Evolutionary conservation across 2,329 filamentous ascomycete genomes (phyloP).

Genomic region (Fusarium devonianum): DNA sequence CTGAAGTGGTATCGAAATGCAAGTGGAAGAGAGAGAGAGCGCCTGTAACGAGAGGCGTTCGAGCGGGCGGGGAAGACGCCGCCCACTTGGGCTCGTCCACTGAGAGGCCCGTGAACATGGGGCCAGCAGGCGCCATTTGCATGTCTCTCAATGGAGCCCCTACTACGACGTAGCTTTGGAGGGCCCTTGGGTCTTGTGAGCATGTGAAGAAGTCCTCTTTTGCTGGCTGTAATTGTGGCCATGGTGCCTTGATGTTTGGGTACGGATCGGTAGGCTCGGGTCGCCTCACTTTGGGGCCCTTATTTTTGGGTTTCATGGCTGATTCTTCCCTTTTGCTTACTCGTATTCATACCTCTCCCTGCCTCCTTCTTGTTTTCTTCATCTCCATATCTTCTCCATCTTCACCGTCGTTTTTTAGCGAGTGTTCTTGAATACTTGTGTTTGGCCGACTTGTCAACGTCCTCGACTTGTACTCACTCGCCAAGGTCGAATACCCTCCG

Average conservation of each 20-base stretch:
- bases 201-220: constrained; percentile 31
- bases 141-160: constrained; percentile 1
- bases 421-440: not conserved
- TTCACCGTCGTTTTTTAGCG: not conserved
- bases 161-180: constrained; percentile 28
- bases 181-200: constrained; percentile 32
- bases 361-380: constrained; percentile 4
- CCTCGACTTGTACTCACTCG: too few species aligned
- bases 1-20: not conserved
- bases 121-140: constrained; percentile 11
- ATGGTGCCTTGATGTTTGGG: not conserved
- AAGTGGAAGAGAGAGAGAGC: not conserved
- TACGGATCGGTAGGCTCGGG: constrained; percentile 1
- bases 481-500: not conserved
- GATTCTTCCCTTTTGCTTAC: constrained; percentile 9
- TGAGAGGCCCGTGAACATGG: constrained; percentile 17
- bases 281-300: constrained; percentile 3
- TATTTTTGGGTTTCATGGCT: constrained; percentile 15
- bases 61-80: constrained; percentile 17
- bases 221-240: not conserved
- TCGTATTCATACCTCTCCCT: constrained; percentile 1
- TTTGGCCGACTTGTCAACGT: too few species aligned
- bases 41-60: not conserved
- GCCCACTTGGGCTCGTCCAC: constrained; percentile 4
- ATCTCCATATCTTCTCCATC: not conserved